Percentiles rank a stretch among this genome's conserved stretches.
phyloP scores from a whole-genome alignment of 176 grass and related monocot genomes.

The Cymbopogon citratus region DNA sequence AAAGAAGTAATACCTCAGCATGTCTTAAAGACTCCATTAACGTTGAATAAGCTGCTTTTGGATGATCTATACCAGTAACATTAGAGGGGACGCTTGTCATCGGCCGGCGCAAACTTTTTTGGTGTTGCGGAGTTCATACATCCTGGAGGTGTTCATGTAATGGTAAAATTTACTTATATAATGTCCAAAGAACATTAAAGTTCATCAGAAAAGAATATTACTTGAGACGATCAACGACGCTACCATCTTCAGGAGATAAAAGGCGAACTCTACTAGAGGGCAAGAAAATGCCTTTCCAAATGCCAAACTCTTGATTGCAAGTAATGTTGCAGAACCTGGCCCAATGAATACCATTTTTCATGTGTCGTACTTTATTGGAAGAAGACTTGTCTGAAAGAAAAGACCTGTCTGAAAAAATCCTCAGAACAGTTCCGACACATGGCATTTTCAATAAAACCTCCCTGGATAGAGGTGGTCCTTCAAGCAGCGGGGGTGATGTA shows the following conservation, averaged over 20 bases:
- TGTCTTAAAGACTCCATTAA: too few relatives aligned
- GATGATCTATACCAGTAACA: constrained; percentile 37
- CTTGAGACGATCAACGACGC: constrained; percentile 39
- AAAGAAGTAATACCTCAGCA: too few relatives aligned
- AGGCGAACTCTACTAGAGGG: constrained; percentile 50
- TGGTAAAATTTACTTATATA: too few relatives aligned
- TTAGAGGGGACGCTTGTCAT: constrained; percentile 37
- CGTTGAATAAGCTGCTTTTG: too few relatives aligned
- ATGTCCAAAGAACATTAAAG: too few relatives aligned
- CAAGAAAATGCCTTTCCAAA: constrained; percentile 56
- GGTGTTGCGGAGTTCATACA: constrained; percentile 13
- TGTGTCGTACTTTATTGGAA: constrained; percentile 34
- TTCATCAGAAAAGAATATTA: constrained; percentile 38
- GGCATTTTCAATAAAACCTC: constrained; percentile 64
- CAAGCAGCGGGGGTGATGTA: constrained; percentile 51
- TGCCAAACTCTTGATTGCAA: constrained; percentile 56
- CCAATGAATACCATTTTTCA: constrained; percentile 49
- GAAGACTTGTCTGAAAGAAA: constrained; percentile 42
- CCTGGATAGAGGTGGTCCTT: constrained; percentile 49
- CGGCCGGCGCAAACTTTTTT: constrained; percentile 28
- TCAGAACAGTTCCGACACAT: constrained; percentile 62
- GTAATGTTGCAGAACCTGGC: constrained; percentile 63
- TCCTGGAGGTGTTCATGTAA: constrained; percentile 34
- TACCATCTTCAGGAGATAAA: too few relatives aligned
- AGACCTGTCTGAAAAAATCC: constrained; percentile 42